Conservation (phyloP, 2,329 filamentous ascomycete genomes). For the Colletotrichum lindemuthianum region DNA sequence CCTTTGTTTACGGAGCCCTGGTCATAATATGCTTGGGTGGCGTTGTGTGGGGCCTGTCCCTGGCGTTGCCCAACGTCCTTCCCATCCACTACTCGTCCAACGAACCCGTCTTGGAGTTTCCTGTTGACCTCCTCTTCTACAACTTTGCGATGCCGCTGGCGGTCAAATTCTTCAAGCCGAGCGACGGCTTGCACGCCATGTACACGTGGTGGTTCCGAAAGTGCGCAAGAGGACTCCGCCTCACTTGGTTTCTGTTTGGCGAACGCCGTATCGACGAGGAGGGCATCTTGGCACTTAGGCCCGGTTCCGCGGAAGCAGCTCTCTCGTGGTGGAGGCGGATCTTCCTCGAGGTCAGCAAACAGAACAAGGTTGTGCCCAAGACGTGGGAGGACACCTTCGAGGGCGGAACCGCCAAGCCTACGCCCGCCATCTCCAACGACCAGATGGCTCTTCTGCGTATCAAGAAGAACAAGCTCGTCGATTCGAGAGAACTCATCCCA, state of each 20-base stretch:
- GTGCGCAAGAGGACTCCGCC: slow-evolving; percentile 80
- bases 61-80: slow-evolving; percentile 75
- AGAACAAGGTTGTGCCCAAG: slow-evolving; percentile 58
- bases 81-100: slow-evolving; percentile 95
- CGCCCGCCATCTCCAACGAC: slow-evolving; percentile 45
- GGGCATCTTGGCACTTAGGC: slow-evolving; percentile 66
- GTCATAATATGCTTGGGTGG: slow-evolving; percentile 94
- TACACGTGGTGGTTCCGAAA: slow-evolving; percentile 97
- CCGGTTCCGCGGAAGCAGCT: slow-evolving; percentile 43
- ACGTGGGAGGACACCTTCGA: slow-evolving; percentile 68
- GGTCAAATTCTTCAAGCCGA: slow-evolving; percentile 85
- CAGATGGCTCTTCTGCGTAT: slow-evolving; percentile 49
- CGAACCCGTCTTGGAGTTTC: slow-evolving; percentile 92
- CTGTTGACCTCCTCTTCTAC: slow-evolving; percentile 93
- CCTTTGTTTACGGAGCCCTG: slow-evolving; percentile 91
- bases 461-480: slow-evolving; percentile 58
- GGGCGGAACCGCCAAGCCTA: slow-evolving; percentile 57
- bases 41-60: slow-evolving; percentile 90
- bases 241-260: slow-evolving; percentile 94
- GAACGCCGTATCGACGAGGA: slow-evolving; percentile 86
- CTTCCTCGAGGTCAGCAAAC: slow-evolving; percentile 58
- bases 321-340: slow-evolving; percentile 53
- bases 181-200: slow-evolving; percentile 83
- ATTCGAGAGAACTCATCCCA: slow-evolving; percentile 64
- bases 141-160: slow-evolving; percentile 94